Base-by-base conservation (phyloP, 169 alveolate genomes). In the Plasmodium malariae region DNA sequence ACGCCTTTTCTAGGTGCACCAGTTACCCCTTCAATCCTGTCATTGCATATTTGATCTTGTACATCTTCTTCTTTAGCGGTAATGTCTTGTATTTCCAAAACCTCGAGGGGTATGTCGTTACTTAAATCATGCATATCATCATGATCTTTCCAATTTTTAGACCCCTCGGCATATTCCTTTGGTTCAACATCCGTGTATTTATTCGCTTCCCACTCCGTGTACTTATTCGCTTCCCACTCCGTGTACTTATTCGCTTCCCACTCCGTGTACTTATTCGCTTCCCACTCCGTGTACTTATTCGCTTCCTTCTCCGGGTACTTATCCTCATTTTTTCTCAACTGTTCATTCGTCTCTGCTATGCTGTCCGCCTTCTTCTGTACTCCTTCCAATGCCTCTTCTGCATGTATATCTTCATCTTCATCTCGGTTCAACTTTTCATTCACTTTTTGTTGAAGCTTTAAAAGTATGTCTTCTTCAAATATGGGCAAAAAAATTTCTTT, bases 401-500 rank as follows among this genome's bases (percentile, higher is more conserved):
- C 7, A 28, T 28, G 69, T 14, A 3, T 3, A 17, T n/a, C n/a
- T 2, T n/a, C n/a, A 3, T 24, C 37, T 32, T 65, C 74, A 28
- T 43, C 32, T 3, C 34, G 17, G 9, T 63, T 24, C 34, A 74
- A 17, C 19, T 74, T 74, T 34, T 59, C 59, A 11, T 63, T 74
- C 5, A 74, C 34, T 67, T 40, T 63, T 48, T 74, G 37, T 36
- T 74, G 74, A 26, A 74, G 88, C 34, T 74, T 74, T 24, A 74
- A 30, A 30, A 74, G 88, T 7, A 74, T 74, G 7, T 74, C 72
- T 14, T 48, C 65, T 74, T 74, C 88, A 45, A 74, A 74, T 2
- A 19, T 40, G 0, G 88, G 88, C 14, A 74, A 12, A 26, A 59
- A 74, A 11, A 40, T 28, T 36, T 74, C 60, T 37, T 62, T 74